Evolutionary conservation across 2,329 filamentous ascomycete genomes (phyloP), one percentile per base, ranked within the genome.

Genomic region (Penicillium sumatraense): DNA sequence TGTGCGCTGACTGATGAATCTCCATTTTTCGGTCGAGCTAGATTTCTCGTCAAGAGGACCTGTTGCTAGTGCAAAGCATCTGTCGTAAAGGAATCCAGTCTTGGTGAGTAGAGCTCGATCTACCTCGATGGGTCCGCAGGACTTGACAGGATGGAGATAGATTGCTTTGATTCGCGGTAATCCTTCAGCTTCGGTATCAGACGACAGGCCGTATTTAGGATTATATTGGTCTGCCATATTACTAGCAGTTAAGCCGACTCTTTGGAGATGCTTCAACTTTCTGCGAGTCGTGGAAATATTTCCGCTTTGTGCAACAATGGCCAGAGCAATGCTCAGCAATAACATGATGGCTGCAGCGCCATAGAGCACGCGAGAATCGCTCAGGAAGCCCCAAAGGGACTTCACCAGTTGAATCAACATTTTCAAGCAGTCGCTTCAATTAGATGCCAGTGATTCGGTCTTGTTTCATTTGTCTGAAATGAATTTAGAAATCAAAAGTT

Each of bases 1-100:
- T 2, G 64, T 65, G 18, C 64, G 62, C 48, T 66, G 64, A 40
- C 62, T 64, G 54, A 66, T 62, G 9, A 65, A 64, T n/a, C 60
- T 57, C 64, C 64, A 66, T 35, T 56, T 55, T 5, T 47, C 44
- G 21, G 18, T 27, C 16, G 9, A 27, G 7, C 26, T 14, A n/a
- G 9, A 11, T 3, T 31, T 9, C 3, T 31, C 26, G 2, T 46
- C n/a, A 3, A 31, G 24, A 7, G 24, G 26, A 11, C 42, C 63
- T 5, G 58, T 53, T 16, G 63, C 63, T 4, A 65, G 26, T 5
- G 56, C 56, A 20, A 65, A 65, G 33, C 57, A 65, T 49, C 63
- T 44, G 44, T 65, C 63, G 21, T 59, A 65, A 36, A 58, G 52
- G 33, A 65, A 62, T 6, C 63, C 63, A 8, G 54, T 56, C 40